These are phyloP conservation scores for Alternaria sp. DNA, from an alignment of 2,329 filamentous ascomycete species.

Conservation along the genomic window DNA sequence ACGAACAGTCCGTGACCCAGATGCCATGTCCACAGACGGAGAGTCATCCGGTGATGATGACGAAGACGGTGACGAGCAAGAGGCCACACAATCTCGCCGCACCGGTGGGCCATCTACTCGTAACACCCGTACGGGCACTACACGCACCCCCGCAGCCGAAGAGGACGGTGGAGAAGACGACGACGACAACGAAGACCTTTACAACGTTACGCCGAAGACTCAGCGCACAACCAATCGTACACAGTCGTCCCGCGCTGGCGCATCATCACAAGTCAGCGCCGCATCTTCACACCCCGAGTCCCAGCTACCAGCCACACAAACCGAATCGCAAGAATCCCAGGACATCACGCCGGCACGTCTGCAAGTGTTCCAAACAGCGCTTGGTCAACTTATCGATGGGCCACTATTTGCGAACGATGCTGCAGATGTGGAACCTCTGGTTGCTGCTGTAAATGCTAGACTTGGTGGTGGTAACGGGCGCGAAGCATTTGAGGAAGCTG, in stretches of 20 bases:
- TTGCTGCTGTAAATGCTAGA: slow-evolving; percentile 80
- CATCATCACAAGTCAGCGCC: slow-evolving; percentile 70
- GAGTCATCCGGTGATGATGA: slow-evolving; percentile 69
- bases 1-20: slow-evolving; percentile 71
- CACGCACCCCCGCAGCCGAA: slow-evolving; percentile 47
- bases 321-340: slow-evolving; percentile 49
- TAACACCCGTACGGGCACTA: slow-evolving; percentile 37
- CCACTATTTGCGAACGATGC: slow-evolving; percentile 88
- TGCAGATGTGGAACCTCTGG: slow-evolving; percentile 76
- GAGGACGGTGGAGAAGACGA: slow-evolving; percentile 59
- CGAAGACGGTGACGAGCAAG: slow-evolving; percentile 63
- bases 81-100: slow-evolving; percentile 43
- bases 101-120: slow-evolving; percentile 52
- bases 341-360: slow-evolving; percentile 71
- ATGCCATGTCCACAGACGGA: slow-evolving; percentile 64
- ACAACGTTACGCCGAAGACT: slow-evolving; percentile 61
- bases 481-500: slow-evolving; percentile 70
- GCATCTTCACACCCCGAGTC: slow-evolving; percentile 83
- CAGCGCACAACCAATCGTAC: slow-evolving; percentile 53
- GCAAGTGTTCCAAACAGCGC: slow-evolving; percentile 76
- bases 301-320: slow-evolving; percentile 68
- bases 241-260: slow-evolving; percentile 44
- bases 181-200: slow-evolving; percentile 64
- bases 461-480: slow-evolving; percentile 68
- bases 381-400: slow-evolving; percentile 85